Conservation (phyloP, 2,329 filamentous ascomycete genomes). For the Fusarium temperatum region DNA sequence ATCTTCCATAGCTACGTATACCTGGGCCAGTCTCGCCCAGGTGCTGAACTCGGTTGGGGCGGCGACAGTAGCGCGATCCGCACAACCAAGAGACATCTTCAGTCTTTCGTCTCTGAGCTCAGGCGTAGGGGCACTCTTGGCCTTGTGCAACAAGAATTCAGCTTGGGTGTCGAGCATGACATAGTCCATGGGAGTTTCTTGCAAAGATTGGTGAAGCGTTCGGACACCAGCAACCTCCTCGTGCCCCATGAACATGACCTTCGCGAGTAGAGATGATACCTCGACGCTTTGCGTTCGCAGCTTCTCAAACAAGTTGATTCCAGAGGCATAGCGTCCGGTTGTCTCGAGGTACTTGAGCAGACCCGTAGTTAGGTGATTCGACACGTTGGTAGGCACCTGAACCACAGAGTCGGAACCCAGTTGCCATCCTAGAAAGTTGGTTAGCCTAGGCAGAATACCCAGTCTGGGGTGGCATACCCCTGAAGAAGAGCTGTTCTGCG, state of each 20-base stretch:
- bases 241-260: conserved; percentile 91
- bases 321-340: conserved; percentile 91
- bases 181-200: conserved; percentile 97
- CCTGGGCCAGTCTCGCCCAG: conserved; percentile 91
- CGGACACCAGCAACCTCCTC: conserved; percentile 97
- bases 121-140: conserved; percentile 61
- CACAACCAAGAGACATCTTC: conserved; percentile 89
- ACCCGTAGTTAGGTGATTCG: conserved; percentile 94
- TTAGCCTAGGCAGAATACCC: conserved; percentile 25
- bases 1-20: conserved; percentile 93
- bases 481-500: conserved; percentile 94
- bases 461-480: conserved; percentile 63
- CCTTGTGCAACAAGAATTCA: conserved; percentile 89
- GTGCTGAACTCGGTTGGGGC: conserved; percentile 97
- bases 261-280: conserved; percentile 90
- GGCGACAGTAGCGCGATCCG: conserved; percentile 92
- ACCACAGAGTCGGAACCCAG: conserved; percentile 96
- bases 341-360: conserved; percentile 95
- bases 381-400: conserved; percentile 95
- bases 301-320: conserved; percentile 98
- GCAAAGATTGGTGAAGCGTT: conserved; percentile 85
- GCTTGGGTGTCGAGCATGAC: conserved; percentile 95
- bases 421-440: conserved; percentile 76
- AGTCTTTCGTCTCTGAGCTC: conserved; percentile 72
- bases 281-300: conserved; percentile 89